Evolutionary conservation across 768 basidiomycete species (phyloP).

Genomic region (Hemileccinum rubropunctum): DNA sequence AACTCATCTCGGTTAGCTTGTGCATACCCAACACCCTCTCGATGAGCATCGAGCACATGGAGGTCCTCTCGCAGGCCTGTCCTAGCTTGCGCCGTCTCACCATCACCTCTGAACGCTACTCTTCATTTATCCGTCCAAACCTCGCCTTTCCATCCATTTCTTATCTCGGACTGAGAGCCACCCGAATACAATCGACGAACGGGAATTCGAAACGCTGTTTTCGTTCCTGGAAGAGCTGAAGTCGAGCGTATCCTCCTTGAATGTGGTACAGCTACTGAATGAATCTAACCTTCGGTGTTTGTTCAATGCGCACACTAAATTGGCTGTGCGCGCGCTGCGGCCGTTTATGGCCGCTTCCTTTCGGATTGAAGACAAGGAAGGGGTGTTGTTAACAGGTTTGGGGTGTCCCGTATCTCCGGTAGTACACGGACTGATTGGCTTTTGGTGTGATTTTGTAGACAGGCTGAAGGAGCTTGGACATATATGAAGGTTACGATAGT

Average conservation of each 20-base stretch:
- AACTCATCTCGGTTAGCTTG: conserved; percentile 19
- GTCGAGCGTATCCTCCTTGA: conserved; percentile 15
- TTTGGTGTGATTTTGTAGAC: conserved; percentile 6
- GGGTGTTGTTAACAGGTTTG: conserved; percentile 23
- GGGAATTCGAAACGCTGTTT: conserved; percentile 10
- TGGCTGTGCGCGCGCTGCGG: conserved; percentile 8
- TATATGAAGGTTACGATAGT: neutral
- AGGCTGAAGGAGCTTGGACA: conserved; percentile 7
- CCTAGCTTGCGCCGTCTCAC: conserved; percentile 20
- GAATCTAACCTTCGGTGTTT: conserved; percentile 14
- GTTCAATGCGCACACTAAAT: conserved; percentile 14
- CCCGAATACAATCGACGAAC: neutral
- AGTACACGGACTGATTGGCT: neutral
- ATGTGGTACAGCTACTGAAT: conserved; percentile 20
- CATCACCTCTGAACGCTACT: conserved; percentile 5
- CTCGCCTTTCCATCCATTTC: conserved; percentile 13
- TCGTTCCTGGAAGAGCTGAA: conserved; percentile 8
- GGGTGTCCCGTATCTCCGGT: neutral
- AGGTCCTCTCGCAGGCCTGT: conserved; percentile 11
- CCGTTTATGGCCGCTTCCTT: conserved; percentile 4
- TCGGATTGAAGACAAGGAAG: conserved; percentile 23
- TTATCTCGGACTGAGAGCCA: conserved; percentile 15
- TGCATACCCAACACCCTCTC: neutral
- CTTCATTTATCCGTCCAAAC: neutral
- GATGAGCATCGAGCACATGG: neutral